These are phyloP conservation scores for Pyronema domesticum DNA, from an alignment of 495 filamentous ascomycete genomes.

Conservation along the genomic window DNA sequence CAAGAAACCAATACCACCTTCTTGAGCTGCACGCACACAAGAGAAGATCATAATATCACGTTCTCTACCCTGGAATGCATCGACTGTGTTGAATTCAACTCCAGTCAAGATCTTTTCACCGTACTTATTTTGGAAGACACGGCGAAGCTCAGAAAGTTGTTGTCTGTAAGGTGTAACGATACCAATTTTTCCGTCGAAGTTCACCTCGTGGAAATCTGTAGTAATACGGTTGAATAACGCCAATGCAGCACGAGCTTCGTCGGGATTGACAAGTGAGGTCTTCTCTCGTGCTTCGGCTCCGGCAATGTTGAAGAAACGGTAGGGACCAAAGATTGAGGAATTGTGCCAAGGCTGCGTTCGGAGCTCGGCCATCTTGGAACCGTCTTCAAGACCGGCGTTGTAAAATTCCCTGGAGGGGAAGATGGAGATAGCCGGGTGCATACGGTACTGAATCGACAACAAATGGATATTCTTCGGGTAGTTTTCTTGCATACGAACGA, in stretches of 20 bases:
- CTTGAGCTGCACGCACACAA: conserved; percentile 75
- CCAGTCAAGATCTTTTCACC: conserved; percentile 55
- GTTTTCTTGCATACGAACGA: conserved; percentile 93
- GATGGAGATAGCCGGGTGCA: conserved; percentile 86
- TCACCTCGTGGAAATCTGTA: conserved; percentile 45
- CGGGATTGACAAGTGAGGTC: conserved; percentile 76
- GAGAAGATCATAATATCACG: conserved; percentile 98
- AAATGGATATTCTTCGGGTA: conserved; percentile 80
- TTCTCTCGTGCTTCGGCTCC: conserved; percentile 64
- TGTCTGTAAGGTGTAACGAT: conserved; percentile 96
- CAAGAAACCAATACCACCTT: conserved; percentile 92
- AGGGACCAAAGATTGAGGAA: conserved; percentile 64
- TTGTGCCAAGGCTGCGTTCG: conserved; percentile 70
- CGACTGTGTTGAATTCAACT: conserved; percentile 95
- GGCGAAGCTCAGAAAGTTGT: conserved; percentile 64
- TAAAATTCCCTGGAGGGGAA: conserved; percentile 90
- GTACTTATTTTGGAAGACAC: conserved; percentile 48
- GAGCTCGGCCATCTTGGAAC: conserved; percentile 56
- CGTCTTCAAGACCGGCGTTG: conserved; percentile 69
- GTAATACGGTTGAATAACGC: conserved; percentile 61
- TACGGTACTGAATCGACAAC: conserved; percentile 91
- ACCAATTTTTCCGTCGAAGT: conserved; percentile 71
- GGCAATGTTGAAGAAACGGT: conserved; percentile 93
- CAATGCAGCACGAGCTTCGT: conserved; percentile 71
- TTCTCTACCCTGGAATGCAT: conserved; percentile 93